Percentiles rank a stretch among this genome's conserved stretches.
phyloP scores from a whole-genome alignment of 176 grass and related monocot genomes.

The Tuctoria greenei region DNA sequence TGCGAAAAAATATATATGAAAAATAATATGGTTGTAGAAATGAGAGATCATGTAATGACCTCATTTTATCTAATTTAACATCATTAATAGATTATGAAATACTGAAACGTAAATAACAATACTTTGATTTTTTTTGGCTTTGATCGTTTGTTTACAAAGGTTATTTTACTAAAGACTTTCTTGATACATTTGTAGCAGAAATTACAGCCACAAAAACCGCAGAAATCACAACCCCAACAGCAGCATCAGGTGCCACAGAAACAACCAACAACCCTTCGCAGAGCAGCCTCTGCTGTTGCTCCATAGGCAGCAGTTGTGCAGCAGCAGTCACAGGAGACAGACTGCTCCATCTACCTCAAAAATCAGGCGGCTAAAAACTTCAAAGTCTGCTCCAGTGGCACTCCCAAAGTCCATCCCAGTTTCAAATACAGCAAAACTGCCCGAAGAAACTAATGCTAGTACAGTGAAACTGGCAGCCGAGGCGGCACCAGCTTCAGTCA shows the following conservation, averaged over 20 bases:
- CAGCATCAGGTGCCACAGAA: too few relatives aligned
- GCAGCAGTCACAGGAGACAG: conserved; percentile 31
- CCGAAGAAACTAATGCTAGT: neutral
- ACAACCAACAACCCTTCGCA: too few relatives aligned
- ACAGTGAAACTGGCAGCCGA: neutral
- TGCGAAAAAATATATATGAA: too few relatives aligned
- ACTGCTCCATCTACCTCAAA: conserved; percentile 12
- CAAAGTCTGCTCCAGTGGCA: conserved; percentile 23
- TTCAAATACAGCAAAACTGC: neutral
- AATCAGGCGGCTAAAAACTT: conserved; percentile 17
- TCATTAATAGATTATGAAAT: neutral
- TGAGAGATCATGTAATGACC: neutral
- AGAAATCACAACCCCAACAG: conserved; percentile 1
- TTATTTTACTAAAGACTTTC: too few relatives aligned
- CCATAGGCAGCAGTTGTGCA: conserved; percentile 1
- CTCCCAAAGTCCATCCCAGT: conserved; percentile 21
- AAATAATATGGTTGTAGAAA: neutral
- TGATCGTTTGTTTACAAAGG: too few relatives aligned
- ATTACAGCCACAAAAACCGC: neutral
- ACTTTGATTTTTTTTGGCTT: too few relatives aligned
- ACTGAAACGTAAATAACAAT: too few relatives aligned
- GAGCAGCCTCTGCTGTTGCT: conserved; percentile 17
- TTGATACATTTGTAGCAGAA: neutral
- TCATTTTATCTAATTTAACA: neutral
- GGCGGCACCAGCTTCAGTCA: neutral